Conservation (phyloP, 768 basidiomycete species). For the Boletus sp. region DNA sequence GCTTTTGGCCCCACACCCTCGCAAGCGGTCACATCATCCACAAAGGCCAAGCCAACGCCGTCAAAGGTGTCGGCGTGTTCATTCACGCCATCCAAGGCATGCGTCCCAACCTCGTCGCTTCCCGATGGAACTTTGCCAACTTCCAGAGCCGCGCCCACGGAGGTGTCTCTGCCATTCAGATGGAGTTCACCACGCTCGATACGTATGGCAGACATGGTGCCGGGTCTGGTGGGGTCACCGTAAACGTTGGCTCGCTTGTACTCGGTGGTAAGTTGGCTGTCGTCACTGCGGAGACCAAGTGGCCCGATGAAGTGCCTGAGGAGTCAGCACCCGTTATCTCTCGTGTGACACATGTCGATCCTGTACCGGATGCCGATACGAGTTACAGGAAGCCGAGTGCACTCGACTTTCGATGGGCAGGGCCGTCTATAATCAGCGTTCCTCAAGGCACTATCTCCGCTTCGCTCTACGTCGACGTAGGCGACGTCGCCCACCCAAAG, state of each 20-base stretch:
- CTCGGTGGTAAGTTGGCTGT: conserved; percentile 71
- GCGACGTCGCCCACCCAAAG: conserved; percentile 52
- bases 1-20: conserved; percentile 78
- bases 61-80: conserved; percentile 76
- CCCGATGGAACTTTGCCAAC: conserved; percentile 92
- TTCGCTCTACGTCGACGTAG: conserved; percentile 54
- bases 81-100: conserved; percentile 98
- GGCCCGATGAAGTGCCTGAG: conserved; percentile 57
- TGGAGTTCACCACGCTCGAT: conserved; percentile 90
- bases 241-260: conserved; percentile 85
- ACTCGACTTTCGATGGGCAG: conserved; percentile 77
- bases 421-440: conserved; percentile 54
- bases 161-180: conserved; percentile 83
- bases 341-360: conserved; percentile 59
- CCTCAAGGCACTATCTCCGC: conserved; percentile 55
- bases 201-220: conserved; percentile 74
- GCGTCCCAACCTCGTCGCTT: conserved; percentile 90
- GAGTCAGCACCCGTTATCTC: conserved; percentile 54
- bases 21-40: conserved; percentile 65
- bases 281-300: conserved; percentile 78
- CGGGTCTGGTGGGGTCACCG: conserved; percentile 78
- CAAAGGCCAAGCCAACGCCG: conserved; percentile 55
- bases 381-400: conserved; percentile 71
- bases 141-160: conserved; percentile 77
- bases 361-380: conserved; percentile 70